Percentiles rank a stretch among this genome's conserved stretches.
Evolutionary conservation across 495 filamentous ascomycete species (phyloP).

Genomic region (Xylaria acuta): DNA sequence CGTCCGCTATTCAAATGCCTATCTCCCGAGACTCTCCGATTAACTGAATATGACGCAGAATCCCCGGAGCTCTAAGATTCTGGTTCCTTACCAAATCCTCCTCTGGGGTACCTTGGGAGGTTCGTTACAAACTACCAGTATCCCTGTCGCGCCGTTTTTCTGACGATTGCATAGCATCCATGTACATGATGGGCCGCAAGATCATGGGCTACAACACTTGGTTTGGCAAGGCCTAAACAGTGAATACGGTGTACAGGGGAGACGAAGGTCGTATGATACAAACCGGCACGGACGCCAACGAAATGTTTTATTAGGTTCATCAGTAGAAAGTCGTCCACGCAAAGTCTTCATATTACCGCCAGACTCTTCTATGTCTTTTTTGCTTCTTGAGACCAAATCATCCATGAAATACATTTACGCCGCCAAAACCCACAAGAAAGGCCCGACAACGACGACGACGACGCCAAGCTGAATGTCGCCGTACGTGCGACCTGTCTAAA

Average conservation of each 20-base stretch:
- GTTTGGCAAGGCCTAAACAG: conserved; percentile 69
- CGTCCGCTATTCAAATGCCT: not conserved
- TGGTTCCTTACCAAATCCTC: conserved; percentile 76
- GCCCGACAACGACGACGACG: conserved; percentile 13
- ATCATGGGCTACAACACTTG: conserved; percentile 85
- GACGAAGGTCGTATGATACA: conserved; percentile 25
- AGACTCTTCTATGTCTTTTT: conserved; percentile 5
- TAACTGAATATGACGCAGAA: conserved; percentile 55
- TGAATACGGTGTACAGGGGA: not conserved
- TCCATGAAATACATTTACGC: conserved; percentile 24
- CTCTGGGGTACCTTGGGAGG: conserved; percentile 67
- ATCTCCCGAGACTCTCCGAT: conserved; percentile 11
- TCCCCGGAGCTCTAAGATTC: conserved; percentile 66
- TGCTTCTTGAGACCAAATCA: conserved; percentile 8
- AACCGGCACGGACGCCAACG: conserved; percentile 24
- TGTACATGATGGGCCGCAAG: conserved; percentile 64
- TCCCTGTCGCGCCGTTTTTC: conserved; percentile 38
- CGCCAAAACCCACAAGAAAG: conserved; percentile 11
- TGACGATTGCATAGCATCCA: conserved; percentile 64
- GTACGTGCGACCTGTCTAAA: conserved; percentile 21
- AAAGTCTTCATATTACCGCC: conserved; percentile 26
- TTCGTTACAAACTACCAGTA: conserved; percentile 31
- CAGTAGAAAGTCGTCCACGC: conserved; percentile 37
- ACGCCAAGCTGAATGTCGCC: conserved; percentile 2
- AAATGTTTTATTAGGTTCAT: conserved; percentile 28